Conservation (phyloP, 2,329 filamentous ascomycete species). For the Pestalotiopsis sp. region DNA sequence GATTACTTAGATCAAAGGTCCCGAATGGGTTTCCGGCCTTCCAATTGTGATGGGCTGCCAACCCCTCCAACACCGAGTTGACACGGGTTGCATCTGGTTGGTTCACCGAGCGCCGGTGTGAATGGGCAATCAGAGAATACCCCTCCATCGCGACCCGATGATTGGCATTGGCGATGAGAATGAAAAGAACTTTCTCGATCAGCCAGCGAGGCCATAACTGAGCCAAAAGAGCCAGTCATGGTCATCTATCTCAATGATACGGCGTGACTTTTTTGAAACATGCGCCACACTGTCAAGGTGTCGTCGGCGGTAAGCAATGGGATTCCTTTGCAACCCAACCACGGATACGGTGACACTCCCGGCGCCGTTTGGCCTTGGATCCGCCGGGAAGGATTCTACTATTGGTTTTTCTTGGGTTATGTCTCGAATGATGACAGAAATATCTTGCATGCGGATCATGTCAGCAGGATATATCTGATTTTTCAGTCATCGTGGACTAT, state of each 20-base stretch:
- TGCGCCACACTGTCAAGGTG: neutral
- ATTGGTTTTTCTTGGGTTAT: neutral
- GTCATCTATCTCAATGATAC: neutral
- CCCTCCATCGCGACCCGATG: neutral
- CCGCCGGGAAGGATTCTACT: constrained; percentile 1
- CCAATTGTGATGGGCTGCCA: neutral
- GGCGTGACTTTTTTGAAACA: constrained; percentile 6
- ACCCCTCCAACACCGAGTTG: neutral
- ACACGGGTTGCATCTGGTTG: neutral
- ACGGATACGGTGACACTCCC: neutral
- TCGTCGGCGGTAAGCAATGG: constrained; percentile 2
- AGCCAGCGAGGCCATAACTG: neutral
- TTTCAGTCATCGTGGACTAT: neutral
- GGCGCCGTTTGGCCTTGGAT: neutral
- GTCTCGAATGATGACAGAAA: neutral
- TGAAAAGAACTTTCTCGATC: neutral
- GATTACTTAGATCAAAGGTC: neutral
- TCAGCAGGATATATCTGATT: neutral
- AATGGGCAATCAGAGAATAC: neutral
- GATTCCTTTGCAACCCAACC: neutral
- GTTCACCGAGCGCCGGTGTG: constrained; percentile 1
- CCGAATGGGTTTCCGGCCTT: neutral
- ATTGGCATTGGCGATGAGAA: neutral
- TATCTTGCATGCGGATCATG: neutral
- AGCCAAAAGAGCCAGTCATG: neutral